Conservation (phyloP, 768 basidiomycete genomes). For the Holtermannia corniformis region DNA sequence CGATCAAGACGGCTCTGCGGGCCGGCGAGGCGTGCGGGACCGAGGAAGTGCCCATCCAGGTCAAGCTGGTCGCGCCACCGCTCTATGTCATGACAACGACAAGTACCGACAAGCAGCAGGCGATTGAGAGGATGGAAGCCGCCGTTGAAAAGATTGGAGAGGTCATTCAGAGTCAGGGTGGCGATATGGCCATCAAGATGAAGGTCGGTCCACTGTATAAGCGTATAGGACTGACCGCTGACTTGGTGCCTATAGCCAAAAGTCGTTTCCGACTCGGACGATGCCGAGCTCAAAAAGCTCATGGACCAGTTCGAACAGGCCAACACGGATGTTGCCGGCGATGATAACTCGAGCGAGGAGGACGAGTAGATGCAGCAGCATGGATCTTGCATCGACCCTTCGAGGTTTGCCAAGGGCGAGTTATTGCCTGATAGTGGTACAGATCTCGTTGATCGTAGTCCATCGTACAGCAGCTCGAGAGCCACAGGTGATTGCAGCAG, state of each 20-base stretch:
- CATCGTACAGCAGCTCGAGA: too few species aligned
- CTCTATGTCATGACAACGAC: slow-evolving; percentile 93
- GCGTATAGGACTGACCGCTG: background rate
- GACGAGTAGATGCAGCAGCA: slow-evolving; percentile 23
- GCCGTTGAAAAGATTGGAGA: slow-evolving; percentile 83
- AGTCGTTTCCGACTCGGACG: slow-evolving; percentile 93
- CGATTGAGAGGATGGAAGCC: slow-evolving; percentile 79
- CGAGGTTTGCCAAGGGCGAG: too few species aligned
- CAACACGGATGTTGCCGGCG: slow-evolving; percentile 92
- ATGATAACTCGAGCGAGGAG: slow-evolving; percentile 63
- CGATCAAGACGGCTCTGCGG: slow-evolving; percentile 81
- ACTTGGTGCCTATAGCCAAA: slow-evolving; percentile 59
- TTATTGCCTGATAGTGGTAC: too few species aligned
- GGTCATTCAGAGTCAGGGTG: slow-evolving; percentile 75
- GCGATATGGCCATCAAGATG: slow-evolving; percentile 88
- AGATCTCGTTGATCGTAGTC: too few species aligned
- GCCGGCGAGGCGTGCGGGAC: slow-evolving; percentile 78
- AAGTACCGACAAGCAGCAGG: slow-evolving; percentile 91
- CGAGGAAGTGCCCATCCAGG: slow-evolving; percentile 89
- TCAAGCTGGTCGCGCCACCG: slow-evolving; percentile 91
- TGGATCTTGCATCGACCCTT: background rate
- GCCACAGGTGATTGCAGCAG: too few species aligned
- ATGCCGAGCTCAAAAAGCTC: slow-evolving; percentile 89
- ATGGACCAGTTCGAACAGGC: slow-evolving; percentile 91
- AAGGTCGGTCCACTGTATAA: slow-evolving; percentile 51